These are phyloP conservation scores for Teunomyces kruisii DNA, from an alignment of 805 yeast species.

Conservation along the genomic window DNA sequence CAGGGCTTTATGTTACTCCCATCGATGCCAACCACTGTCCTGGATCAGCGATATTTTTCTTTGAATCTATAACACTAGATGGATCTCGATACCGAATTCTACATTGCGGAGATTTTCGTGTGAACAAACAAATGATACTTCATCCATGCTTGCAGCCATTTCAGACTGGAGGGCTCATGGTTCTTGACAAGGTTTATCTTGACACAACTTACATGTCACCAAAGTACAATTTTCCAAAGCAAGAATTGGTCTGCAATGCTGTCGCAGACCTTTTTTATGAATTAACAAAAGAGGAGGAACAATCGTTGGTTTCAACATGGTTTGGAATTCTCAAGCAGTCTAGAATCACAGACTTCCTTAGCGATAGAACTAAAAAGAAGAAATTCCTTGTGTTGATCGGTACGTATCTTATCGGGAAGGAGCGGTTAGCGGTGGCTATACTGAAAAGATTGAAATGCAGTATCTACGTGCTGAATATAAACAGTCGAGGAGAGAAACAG, in stretches of 20 bases:
- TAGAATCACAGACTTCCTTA: conserved; percentile 39
- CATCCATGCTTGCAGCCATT: conserved; percentile 31
- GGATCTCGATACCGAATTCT: conserved; percentile 38
- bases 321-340: conserved; percentile 37
- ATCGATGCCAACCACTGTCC: conserved; percentile 96
- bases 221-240: conserved; percentile 72
- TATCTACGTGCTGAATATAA: conserved; percentile 51
- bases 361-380: conserved; percentile 23
- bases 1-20: conserved; percentile 53
- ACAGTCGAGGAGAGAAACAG: conserved; percentile 42
- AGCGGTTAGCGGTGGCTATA: conserved; percentile 69
- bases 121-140: conserved; percentile 50
- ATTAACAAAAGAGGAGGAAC: conserved; percentile 23
- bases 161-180: conserved; percentile 6
- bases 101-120: conserved; percentile 95
- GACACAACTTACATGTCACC: conserved; percentile 92
- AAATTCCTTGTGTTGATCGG: conserved; percentile 69
- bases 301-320: conserved; percentile 26
- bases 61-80: conserved; percentile 44
- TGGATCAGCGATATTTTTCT: conserved; percentile 82
- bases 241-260: conserved; percentile 60
- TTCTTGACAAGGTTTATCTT: conserved; percentile 65
- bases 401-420: conserved; percentile 91
- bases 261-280: conserved; percentile 54
- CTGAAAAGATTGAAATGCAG: conserved; percentile 54